These are phyloP conservation scores for Rhizopogon sp. DNA, from an alignment of 768 basidiomycete genomes.

Conservation along the genomic window DNA sequence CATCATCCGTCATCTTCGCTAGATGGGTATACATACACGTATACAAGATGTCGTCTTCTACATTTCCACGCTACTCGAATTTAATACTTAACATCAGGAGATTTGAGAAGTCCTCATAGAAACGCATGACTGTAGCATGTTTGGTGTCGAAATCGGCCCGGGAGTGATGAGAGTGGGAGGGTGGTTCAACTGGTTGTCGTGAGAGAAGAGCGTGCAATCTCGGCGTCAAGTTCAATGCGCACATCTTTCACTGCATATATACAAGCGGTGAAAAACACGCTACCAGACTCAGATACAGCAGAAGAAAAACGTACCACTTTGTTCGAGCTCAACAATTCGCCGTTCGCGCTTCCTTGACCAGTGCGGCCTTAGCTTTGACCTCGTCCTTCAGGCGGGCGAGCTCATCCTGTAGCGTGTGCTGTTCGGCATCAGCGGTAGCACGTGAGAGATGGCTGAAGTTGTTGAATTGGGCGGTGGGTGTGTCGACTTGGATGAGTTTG, in stretches of 20 bases:
- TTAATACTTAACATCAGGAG: constrained; percentile 64
- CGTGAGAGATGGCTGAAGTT: constrained; percentile 42
- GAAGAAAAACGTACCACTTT: constrained; percentile 37
- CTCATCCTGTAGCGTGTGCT: constrained; percentile 45
- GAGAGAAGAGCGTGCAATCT: constrained; percentile 52
- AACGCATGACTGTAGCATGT: constrained; percentile 52
- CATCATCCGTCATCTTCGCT: constrained; percentile 23
- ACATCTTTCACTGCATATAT: constrained; percentile 41
- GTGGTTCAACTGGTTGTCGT: constrained; percentile 36
- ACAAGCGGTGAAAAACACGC: background rate
- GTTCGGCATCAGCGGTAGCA: constrained; percentile 70
- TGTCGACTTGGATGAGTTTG: background rate
- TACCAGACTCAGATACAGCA: background rate
- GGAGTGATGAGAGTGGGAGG: constrained; percentile 27
- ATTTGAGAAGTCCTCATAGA: constrained; percentile 88
- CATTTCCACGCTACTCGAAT: constrained; percentile 34
- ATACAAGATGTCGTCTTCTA: constrained; percentile 51
- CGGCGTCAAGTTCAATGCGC: constrained; percentile 52
- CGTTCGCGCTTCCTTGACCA: constrained; percentile 40
- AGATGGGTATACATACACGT: constrained; percentile 64
- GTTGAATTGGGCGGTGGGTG: background rate
- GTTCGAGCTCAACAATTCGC: constrained; percentile 42
- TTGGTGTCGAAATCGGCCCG: constrained; percentile 48
- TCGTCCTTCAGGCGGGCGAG: constrained; percentile 37
- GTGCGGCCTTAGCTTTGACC: constrained; percentile 37